Percentiles rank a stretch among this genome's conserved stretches.
Evolutionary conservation across 306 rosid species (phyloP).

Genomic region (Lupinus albus): DNA sequence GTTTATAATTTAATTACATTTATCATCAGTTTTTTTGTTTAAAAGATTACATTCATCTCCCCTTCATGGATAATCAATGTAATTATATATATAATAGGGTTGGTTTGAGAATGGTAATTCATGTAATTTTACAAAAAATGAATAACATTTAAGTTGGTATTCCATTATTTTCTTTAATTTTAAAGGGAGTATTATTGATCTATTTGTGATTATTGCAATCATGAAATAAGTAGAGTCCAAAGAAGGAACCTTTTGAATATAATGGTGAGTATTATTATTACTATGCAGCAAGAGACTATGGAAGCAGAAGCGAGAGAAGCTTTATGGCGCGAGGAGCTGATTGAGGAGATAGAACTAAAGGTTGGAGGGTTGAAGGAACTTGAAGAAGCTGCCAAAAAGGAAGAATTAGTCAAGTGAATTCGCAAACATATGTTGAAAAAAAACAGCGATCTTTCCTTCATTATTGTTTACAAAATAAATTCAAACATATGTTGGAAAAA

Average conservation of each 20-base stretch:
- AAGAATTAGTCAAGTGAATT: slow-evolving; percentile 46
- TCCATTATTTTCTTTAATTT: no score
- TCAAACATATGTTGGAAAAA: no score
- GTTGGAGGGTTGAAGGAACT: slow-evolving; percentile 78
- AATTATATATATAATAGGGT: no score
- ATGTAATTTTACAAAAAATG: no score
- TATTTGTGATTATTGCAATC: no score
- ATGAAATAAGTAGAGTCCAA: neutral
- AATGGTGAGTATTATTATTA: slow-evolving; percentile 11
- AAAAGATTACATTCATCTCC: no score
- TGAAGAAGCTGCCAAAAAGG: slow-evolving; percentile 74
- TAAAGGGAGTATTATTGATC: no score
- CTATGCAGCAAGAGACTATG: slow-evolving; percentile 73
- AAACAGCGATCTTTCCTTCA: neutral
- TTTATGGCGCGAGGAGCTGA: slow-evolving; percentile 78
- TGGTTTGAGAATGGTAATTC: no score
- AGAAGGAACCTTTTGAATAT: neutral
- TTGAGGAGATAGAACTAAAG: slow-evolving; percentile 87
- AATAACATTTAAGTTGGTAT: no score
- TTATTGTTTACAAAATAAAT: neutral
- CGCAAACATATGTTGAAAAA: neutral
- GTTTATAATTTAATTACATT: no score
- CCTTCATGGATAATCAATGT: no score
- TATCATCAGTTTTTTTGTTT: no score
- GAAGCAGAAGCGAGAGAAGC: slow-evolving; percentile 82